Conservation (phyloP, 2,329 filamentous ascomycete species). For the Penicillium hesseltinei region DNA sequence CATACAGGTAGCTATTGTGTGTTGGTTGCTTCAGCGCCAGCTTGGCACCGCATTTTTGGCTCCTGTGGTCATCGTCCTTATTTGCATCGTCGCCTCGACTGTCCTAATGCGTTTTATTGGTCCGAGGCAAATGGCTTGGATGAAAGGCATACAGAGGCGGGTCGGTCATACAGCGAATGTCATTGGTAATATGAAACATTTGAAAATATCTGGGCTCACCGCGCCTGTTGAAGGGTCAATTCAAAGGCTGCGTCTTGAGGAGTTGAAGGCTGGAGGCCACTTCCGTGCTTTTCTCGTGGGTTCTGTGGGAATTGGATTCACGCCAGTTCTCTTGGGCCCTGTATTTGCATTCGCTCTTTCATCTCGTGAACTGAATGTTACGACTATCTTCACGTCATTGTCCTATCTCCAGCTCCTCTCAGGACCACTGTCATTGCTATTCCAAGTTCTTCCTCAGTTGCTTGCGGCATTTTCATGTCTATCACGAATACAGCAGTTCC, state of each 20-base stretch:
- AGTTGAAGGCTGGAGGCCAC: background rate
- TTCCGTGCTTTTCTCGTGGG: background rate
- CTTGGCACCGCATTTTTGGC: background rate
- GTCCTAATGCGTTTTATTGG: background rate
- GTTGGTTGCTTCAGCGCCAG: background rate
- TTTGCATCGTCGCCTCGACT: background rate
- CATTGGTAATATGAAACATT: background rate
- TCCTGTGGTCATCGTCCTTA: background rate
- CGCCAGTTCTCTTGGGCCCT: background rate
- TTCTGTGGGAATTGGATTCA: background rate
- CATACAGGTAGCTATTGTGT: background rate
- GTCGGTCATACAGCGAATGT: background rate
- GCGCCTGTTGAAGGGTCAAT: background rate
- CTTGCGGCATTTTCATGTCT: background rate
- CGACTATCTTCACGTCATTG: background rate
- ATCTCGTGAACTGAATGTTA: background rate
- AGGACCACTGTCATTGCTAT: background rate
- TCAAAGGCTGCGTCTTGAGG: background rate
- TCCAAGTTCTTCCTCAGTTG: background rate
- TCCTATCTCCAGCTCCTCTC: background rate
- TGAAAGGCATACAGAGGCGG: background rate
- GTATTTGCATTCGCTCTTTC: background rate
- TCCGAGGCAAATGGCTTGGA: background rate
- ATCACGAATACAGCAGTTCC: background rate
- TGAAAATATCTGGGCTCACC: background rate